A percentile compares a stretch with the other conserved stretches of the same genome.
phyloP scores from a whole-genome alignment of 805 yeast species.

The Pichia exigua region DNA sequence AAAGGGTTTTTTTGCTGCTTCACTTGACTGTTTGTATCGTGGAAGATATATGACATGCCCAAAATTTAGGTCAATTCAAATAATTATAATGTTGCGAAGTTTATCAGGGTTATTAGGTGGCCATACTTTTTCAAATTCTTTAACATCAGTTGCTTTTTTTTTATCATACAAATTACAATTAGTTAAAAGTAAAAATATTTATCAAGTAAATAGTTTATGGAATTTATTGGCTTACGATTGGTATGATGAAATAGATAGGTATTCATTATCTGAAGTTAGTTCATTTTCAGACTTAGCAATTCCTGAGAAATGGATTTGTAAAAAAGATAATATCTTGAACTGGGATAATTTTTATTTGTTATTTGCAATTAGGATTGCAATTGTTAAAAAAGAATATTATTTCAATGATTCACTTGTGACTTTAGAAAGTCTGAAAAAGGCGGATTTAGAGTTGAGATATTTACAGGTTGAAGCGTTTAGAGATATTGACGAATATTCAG shows the following conservation, averaged over 20 bases:
- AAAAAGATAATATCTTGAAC: conserved; percentile 8
- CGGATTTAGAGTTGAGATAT: conserved; percentile 21
- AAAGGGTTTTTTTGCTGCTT: conserved; percentile 24
- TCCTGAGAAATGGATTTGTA: conserved; percentile 20
- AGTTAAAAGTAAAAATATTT: conserved; percentile 10
- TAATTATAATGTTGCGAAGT: conserved; percentile 22
- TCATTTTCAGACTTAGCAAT: conserved; percentile 19
- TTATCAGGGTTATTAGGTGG: conserved; percentile 27
- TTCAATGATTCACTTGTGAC: conserved; percentile 17
- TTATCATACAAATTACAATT: conserved; percentile 22
- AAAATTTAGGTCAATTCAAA: conserved; percentile 21
- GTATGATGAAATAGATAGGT: conserved; percentile 25
- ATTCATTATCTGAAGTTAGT: conserved; percentile 15
- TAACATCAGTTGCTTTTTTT: conserved; percentile 14
- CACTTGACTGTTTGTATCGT: conserved; percentile 27
- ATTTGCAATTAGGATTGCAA: conserved; percentile 18
- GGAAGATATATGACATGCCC: conserved; percentile 29
- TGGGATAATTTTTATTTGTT: conserved; percentile 20
- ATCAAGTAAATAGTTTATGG: conserved; percentile 22
- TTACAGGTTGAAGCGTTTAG: conserved; percentile 17
- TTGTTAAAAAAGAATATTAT: conserved; percentile 23
- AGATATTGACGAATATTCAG: conserved; percentile 15
- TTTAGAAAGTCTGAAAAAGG: conserved; percentile 16
- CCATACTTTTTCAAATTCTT: conserved; percentile 21
- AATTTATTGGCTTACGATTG: conserved; percentile 26